A percentile compares a stretch with the other conserved stretches of the same genome.
Conservation (phyloP, 352 stramenopile genomes). For the Phytophthora pini region DNA sequence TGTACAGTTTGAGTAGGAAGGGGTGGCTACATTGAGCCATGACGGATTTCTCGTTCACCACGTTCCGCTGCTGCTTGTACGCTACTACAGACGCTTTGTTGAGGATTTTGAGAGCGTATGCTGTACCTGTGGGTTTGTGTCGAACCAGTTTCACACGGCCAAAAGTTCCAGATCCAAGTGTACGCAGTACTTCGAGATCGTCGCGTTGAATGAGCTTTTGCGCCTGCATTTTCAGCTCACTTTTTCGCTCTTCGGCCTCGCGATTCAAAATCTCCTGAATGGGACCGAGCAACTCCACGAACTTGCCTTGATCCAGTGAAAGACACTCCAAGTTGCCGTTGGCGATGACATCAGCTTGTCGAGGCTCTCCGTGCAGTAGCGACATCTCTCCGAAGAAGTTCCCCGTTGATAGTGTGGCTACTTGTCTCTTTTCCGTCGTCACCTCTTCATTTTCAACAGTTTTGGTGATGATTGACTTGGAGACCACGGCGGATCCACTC, state of each 20-base stretch:
- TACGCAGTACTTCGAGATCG: constrained; percentile 85
- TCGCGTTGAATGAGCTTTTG: constrained; percentile 59
- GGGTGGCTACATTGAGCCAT: constrained; percentile 95
- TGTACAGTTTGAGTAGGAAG: constrained; percentile 96
- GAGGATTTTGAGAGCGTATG: constrained; percentile 95
- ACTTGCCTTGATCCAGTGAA: constrained; percentile 86
- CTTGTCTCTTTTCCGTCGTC: constrained; percentile 37
- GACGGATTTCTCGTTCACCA: constrained; percentile 97
- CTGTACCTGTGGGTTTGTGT: constrained; percentile 70
- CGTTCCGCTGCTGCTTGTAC: constrained; percentile 96
- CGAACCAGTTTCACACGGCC: constrained; percentile 94
- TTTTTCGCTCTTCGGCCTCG: constrained; percentile 64
- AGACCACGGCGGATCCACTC: constrained; percentile 62
- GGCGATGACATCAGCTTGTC: constrained; percentile 75
- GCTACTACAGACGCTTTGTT: constrained; percentile 95
- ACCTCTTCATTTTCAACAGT: constrained; percentile 29
- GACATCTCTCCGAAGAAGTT: constrained; percentile 82
- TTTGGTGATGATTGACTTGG: constrained; percentile 43
- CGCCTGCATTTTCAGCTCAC: constrained; percentile 38
- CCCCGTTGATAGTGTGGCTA: constrained; percentile 63
- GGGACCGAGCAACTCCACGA: constrained; percentile 86
- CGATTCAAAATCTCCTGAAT: constrained; percentile 75
- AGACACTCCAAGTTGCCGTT: constrained; percentile 87
- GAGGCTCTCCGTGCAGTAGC: constrained; percentile 62
- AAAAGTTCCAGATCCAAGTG: constrained; percentile 95